These are phyloP conservation scores for Helianthus tuberosus DNA, from an alignment of 129 eudicot species.

Conservation along the genomic window DNA sequence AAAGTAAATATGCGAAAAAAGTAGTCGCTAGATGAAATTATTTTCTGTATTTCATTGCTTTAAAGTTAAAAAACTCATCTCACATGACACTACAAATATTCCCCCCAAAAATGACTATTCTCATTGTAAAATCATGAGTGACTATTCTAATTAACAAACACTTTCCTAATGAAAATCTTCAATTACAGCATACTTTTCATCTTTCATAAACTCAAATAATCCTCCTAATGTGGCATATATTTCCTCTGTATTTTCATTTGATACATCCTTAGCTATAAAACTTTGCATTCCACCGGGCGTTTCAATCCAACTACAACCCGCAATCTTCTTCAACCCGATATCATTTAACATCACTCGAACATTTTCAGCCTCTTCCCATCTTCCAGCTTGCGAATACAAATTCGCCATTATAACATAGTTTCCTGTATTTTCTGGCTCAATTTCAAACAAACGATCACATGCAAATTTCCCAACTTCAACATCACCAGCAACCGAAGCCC, in stretches of 20 bases:
- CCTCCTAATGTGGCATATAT: slow-evolving; percentile 35
- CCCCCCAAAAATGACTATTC: background rate
- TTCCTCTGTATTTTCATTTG: slow-evolving; percentile 44
- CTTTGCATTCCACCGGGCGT: slow-evolving; percentile 41
- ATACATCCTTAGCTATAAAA: slow-evolving; percentile 48
- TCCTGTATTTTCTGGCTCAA: slow-evolving; percentile 78
- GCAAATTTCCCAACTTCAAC: slow-evolving; percentile 64
- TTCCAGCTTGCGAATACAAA: slow-evolving; percentile 60
- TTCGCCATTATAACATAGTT: slow-evolving; percentile 69
- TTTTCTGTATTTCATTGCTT: background rate
- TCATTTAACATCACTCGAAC: slow-evolving; percentile 47
- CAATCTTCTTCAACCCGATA: slow-evolving; percentile 63
- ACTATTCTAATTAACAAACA: slow-evolving; percentile 19
- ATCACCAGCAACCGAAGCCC: slow-evolving; percentile 67
- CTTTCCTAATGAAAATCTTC: slow-evolving; percentile 40
- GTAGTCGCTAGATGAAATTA: background rate
- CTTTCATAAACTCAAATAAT: slow-evolving; percentile 39
- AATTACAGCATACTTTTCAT: slow-evolving; percentile 38
- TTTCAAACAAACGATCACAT: slow-evolving; percentile 49
- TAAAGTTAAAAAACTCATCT: background rate
- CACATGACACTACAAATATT: background rate
- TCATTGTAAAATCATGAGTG: slow-evolving; percentile 10
- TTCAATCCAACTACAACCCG: slow-evolving; percentile 72
- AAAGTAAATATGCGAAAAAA: background rate
- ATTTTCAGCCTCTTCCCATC: slow-evolving; percentile 71